Evolutionary conservation across 768 basidiomycete species (phyloP).

Genomic region (Lentinula sp.): DNA sequence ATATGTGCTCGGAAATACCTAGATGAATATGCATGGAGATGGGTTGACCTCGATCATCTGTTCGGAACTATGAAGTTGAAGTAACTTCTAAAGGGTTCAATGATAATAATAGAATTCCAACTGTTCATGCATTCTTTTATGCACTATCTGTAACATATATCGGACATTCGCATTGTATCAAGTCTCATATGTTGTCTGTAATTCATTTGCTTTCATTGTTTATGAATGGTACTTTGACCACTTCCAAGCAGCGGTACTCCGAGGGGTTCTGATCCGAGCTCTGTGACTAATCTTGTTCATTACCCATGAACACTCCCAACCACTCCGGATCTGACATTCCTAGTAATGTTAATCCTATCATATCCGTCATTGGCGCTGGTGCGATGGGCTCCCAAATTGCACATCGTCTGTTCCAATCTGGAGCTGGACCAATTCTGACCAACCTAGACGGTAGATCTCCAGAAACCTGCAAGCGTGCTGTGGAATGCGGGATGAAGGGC

Average conservation of each 20-base stretch:
- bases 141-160: no score
- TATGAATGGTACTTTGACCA: neutral
- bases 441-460: slow-evolving; percentile 36
- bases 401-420: slow-evolving; percentile 3
- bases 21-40: slow-evolving; percentile 82
- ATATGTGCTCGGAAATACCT: slow-evolving; percentile 71
- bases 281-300: no score
- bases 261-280: no score
- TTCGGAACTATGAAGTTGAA: slow-evolving; percentile 70
- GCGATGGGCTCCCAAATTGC: slow-evolving; percentile 13
- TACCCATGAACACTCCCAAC: neutral
- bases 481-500: slow-evolving; percentile 35
- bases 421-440: slow-evolving; percentile 19
- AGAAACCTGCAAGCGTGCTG: slow-evolving; percentile 30
- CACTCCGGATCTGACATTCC: neutral
- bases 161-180: neutral
- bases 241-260: neutral
- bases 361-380: slow-evolving; percentile 11
- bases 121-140: no score
- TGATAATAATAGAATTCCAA: neutral
- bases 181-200: neutral
- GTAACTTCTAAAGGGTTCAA: neutral
- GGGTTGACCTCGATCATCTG: slow-evolving; percentile 75
- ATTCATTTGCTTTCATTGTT: neutral
- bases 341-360: neutral